Evolutionary conservation across 768 basidiomycete genomes (phyloP).

Genomic region (Mycena amicta): DNA sequence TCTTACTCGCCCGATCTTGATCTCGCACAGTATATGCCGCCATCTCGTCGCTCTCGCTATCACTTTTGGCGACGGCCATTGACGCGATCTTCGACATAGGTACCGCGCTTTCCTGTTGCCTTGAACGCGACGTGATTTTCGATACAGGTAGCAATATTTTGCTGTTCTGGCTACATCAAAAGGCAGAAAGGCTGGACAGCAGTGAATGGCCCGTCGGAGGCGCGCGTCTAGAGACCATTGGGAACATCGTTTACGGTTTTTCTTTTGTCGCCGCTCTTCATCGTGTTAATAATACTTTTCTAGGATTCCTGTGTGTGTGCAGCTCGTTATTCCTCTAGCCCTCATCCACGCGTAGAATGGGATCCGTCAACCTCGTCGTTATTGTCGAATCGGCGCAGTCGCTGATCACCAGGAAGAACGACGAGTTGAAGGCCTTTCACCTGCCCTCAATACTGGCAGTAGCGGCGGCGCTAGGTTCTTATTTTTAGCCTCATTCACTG

Average conservation of each 20-base stretch:
- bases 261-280: background rate
- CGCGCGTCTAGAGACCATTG: constrained; percentile 86
- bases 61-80: constrained; percentile 86
- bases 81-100: constrained; percentile 82
- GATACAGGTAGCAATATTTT: constrained; percentile 69
- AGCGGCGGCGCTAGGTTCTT: constrained; percentile 71
- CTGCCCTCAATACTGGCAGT: constrained; percentile 85
- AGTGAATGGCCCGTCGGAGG: constrained; percentile 95
- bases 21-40: constrained; percentile 82
- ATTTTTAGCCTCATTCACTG: constrained; percentile 7
- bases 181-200: constrained; percentile 68
- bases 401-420: constrained; percentile 59
- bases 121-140: background rate
- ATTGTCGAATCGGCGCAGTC: constrained; percentile 83
- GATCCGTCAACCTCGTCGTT: constrained; percentile 87
- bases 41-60: constrained; percentile 78
- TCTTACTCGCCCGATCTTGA: background rate
- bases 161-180: constrained; percentile 77
- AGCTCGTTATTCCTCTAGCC: background rate
- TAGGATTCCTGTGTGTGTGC: background rate
- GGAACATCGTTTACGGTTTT: constrained; percentile 82
- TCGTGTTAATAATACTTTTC: background rate
- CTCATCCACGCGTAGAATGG: constrained; percentile 61
- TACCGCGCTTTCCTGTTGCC: background rate
- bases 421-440: constrained; percentile 66